Evolutionary conservation across 805 yeast genomes (phyloP).

Genomic region (Hanseniaspora mollemarum): DNA sequence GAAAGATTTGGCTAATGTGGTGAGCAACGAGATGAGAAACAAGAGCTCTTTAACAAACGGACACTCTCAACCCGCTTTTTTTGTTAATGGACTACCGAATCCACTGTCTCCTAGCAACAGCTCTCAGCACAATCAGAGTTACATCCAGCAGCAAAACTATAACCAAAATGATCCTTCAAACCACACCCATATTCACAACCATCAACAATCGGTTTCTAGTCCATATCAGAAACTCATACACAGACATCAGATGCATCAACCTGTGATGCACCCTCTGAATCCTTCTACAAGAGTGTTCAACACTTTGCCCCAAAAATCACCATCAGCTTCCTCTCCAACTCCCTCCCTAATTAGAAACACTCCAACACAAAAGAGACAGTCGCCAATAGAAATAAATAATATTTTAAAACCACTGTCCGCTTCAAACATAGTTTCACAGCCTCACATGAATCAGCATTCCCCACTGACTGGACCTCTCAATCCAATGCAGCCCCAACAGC

Average conservation of each 20-base stretch:
- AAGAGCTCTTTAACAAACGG: neutral
- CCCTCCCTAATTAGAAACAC: neutral
- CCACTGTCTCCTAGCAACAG: neutral
- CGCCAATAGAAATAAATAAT: constrained; percentile 9
- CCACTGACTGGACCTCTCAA: neutral
- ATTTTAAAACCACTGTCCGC: neutral
- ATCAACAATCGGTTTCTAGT: neutral
- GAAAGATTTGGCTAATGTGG: constrained; percentile 7
- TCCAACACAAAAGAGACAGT: neutral
- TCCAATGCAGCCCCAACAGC: neutral
- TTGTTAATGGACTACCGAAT: neutral
- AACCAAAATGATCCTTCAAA: neutral
- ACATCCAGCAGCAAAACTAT: too few relatives aligned
- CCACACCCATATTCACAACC: neutral
- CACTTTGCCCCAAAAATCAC: neutral
- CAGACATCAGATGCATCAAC: neutral
- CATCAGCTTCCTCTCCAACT: neutral
- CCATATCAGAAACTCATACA: neutral
- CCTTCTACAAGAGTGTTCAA: neutral
- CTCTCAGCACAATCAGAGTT: too few relatives aligned
- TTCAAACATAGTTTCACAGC: neutral
- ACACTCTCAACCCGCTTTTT: neutral
- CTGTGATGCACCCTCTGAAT: neutral
- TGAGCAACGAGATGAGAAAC: constrained; percentile 1
- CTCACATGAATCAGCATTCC: neutral